phyloP scores from a whole-genome alignment of 2,329 filamentous ascomycete species.

The Blastomyces parvus region DNA sequence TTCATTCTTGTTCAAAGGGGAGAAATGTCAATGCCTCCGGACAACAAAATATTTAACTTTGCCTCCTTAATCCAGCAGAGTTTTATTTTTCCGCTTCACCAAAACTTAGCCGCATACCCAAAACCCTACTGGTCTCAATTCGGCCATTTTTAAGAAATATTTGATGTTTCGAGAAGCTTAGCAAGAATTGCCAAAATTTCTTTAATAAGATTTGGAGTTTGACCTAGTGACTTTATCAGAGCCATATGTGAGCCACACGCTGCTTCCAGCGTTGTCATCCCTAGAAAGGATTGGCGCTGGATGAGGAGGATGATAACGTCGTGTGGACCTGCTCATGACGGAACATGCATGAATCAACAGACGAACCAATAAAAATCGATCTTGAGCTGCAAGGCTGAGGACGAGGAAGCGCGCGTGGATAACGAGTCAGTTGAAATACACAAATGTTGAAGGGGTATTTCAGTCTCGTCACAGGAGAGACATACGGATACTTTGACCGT shows the following conservation, averaged over 20 bases:
- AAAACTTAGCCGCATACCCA: neutral
- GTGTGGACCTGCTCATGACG: neutral
- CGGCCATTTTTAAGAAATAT: neutral
- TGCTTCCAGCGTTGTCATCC: neutral
- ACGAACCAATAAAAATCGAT: neutral
- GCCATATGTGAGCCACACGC: neutral
- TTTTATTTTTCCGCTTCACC: neutral
- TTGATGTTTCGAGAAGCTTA: neutral
- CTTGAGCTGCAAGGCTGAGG: neutral
- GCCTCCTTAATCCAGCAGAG: neutral
- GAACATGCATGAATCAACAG: neutral
- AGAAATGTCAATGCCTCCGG: neutral
- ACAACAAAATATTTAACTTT: neutral
- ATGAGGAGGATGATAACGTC: neutral
- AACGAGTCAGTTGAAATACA: neutral
- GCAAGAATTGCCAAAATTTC: neutral
- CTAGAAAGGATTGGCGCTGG: neutral
- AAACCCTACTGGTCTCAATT: neutral
- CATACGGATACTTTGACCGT: neutral
- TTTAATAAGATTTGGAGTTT: neutral
- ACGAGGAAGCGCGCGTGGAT: neutral
- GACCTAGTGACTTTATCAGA: neutral
- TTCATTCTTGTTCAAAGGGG: neutral
- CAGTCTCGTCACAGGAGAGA: neutral
- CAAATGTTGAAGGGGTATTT: neutral